A percentile compares a stretch with the other conserved stretches of the same genome.
These are phyloP conservation scores for Hypoxylon sp. DNA, from an alignment of 2,329 filamentous ascomycete species.

Conservation along the genomic window DNA sequence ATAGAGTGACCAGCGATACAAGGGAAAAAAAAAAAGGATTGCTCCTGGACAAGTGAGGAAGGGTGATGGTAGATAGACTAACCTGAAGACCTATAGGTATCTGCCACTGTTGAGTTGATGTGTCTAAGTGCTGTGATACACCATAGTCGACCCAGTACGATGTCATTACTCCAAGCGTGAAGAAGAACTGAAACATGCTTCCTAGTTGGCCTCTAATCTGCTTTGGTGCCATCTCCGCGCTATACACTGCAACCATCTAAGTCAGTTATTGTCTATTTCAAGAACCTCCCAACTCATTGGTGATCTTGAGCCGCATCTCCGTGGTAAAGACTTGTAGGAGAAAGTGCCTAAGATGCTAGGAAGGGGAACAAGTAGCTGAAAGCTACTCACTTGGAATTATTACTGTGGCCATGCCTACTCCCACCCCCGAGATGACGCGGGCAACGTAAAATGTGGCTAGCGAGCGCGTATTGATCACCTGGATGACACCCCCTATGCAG, in stretches of 20 bases:
- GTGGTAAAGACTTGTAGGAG: neutral
- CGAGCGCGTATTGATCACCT: slow-evolving; percentile 58
- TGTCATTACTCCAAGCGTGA: slow-evolving; percentile 60
- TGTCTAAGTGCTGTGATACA: slow-evolving; percentile 58
- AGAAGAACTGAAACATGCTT: slow-evolving; percentile 63
- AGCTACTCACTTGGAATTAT: slow-evolving; percentile 58
- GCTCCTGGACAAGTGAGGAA: neutral
- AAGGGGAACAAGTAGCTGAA: neutral
- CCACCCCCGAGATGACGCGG: slow-evolving; percentile 55
- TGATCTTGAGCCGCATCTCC: neutral
- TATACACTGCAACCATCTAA: slow-evolving; percentile 58
- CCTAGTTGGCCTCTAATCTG: slow-evolving; percentile 58
- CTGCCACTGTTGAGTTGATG: slow-evolving; percentile 64
- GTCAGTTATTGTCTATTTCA: neutral
- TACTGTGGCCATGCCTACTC: slow-evolving; percentile 57
- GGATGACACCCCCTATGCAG: slow-evolving; percentile 60
- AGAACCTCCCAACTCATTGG: neutral
- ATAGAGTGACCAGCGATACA: neutral
- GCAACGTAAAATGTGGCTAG: slow-evolving; percentile 59
- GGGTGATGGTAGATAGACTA: neutral
- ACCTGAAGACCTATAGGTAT: slow-evolving; percentile 65
- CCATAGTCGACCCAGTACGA: slow-evolving; percentile 65
- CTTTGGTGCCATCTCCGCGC: slow-evolving; percentile 64
- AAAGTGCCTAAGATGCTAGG: neutral
- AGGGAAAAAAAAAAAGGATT: neutral